Base-by-base conservation (phyloP, 495 filamentous ascomycete species). In the Bacidia gigantensis region DNA sequence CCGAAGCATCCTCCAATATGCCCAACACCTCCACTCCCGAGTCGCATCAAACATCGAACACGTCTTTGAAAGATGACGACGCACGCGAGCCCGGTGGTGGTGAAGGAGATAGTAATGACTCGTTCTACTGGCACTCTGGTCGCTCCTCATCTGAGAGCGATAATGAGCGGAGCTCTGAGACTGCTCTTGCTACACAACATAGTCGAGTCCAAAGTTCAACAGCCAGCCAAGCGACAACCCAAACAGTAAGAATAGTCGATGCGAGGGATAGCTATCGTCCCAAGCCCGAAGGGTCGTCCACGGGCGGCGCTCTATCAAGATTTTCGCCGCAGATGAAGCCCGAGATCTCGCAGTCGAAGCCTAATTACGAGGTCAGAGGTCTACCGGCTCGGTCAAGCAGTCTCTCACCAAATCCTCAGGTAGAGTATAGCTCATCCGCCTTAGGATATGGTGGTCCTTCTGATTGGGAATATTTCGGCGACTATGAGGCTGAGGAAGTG, bases 391-490 rank as follows among this genome's bases (percentile, higher is more conserved):
- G 53, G 22, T 48, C 54, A 18, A 54, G 49, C 0, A 57, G 52
- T 51, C 48, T 58, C 24, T 56, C 46, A 2, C 46, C 54, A 20
- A 18, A 24, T 11, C 25, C 55, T 26, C 17, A 46, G 3, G 52
- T 40, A 21, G 29, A 55, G 3, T 58, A 58, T 35, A 54, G 50
- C 32, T 62, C 62, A 24, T 77, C 75, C 49, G 72, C 72, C 12
- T 56, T 81, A 29, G 76, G 77, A 0, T 59, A 64, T 49, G 75
- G 74, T 5, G 69, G 71, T 1, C 77, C 76, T 1, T 79, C 76
- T n/a, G 78, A 78, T 52, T 80, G 76, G 78, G 77, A 80, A 50
- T 71, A 77, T 57, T 69, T 80, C 54, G 66, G 58, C 5, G 54
- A 61, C 25, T 64, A 61, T 29, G 56, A 62, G 39, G 61, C 64